phyloP scores from a whole-genome alignment of 2,329 filamentous ascomycete species.

The Metarhizium anisopliae region DNA sequence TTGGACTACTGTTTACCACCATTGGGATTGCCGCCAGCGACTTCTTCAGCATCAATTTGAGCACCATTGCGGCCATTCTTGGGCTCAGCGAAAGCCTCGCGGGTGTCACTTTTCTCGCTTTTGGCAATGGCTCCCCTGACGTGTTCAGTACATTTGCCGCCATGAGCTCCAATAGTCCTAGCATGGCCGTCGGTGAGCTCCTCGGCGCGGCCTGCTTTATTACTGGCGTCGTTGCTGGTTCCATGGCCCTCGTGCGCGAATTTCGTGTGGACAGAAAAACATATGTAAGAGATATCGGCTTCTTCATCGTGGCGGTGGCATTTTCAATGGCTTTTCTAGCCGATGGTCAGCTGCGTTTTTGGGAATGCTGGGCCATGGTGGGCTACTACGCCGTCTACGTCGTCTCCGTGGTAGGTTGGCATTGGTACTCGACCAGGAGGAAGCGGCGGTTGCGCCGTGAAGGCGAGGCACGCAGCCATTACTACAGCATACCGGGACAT shows the following conservation, averaged over 20 bases:
- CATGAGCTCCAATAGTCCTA: constrained; percentile 95
- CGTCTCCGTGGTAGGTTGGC: constrained; percentile 78
- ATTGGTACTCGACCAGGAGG: constrained; percentile 68
- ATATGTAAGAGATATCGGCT: constrained; percentile 84
- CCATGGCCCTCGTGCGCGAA: constrained; percentile 93
- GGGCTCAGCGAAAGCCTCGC: constrained; percentile 94
- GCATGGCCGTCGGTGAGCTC: constrained; percentile 88
- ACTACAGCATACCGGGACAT: constrained; percentile 46
- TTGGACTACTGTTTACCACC: constrained; percentile 84
- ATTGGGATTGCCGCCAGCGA: constrained; percentile 97
- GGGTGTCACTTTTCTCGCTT: constrained; percentile 90
- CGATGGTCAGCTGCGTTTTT: constrained; percentile 74
- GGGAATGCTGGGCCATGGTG: constrained; percentile 90
- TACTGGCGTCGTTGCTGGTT: constrained; percentile 88
- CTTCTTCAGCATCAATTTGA: constrained; percentile 95
- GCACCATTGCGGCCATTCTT: constrained; percentile 79
- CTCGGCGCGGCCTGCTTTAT: constrained; percentile 95
- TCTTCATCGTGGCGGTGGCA: constrained; percentile 78
- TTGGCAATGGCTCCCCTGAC: constrained; percentile 96
- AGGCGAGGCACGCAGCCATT: constrained; percentile 65
- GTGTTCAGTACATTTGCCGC: constrained; percentile 98
- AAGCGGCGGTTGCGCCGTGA: constrained; percentile 54
- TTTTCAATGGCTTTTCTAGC: constrained; percentile 84
- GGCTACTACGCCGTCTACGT: constrained; percentile 89
- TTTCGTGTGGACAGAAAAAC: constrained; percentile 85